phyloP scores from a whole-genome alignment of 1,139 yeast species.

The Candida sp. region DNA sequence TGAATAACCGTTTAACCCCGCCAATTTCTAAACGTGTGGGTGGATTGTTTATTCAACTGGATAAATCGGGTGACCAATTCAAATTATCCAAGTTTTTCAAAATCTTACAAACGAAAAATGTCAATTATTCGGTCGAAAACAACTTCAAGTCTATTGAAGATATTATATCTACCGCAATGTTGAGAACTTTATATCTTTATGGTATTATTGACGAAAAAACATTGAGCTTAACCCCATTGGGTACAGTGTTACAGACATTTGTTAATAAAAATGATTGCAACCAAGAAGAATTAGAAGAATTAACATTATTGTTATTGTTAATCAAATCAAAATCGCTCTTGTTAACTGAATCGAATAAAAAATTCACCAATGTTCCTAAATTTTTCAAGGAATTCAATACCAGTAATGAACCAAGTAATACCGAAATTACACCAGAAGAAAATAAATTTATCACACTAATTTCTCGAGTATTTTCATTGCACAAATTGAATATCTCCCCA shows the following conservation, averaged over 20 bases:
- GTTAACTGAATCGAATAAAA: conserved; percentile 26
- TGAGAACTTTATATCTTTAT: conserved; percentile 55
- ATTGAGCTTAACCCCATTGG: conserved; percentile 51
- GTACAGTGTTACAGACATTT: conserved; percentile 45
- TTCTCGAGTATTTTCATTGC: conserved; percentile 57
- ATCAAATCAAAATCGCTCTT: conserved; percentile 26
- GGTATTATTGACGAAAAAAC: conserved; percentile 50
- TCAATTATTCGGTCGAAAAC: conserved; percentile 10
- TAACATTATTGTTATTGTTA: conserved; percentile 47
- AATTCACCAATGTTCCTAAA: conserved; percentile 33
- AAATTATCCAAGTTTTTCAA: conserved; percentile 31
- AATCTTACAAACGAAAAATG: conserved; percentile 15
- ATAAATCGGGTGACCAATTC: conserved; percentile 22
- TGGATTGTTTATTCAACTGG: conserved; percentile 28
- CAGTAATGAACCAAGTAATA: conserved; percentile 13
- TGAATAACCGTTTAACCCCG: conserved; percentile 54
- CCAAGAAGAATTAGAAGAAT: conserved; percentile 18
- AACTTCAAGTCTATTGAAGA: conserved; percentile 44
- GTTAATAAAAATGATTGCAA: conserved; percentile 13
- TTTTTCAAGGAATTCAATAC: conserved; percentile 27
- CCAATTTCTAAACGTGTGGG: conserved; percentile 26
- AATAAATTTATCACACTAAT: conserved; percentile 43
- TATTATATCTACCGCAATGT: conserved; percentile 55
- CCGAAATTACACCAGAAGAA: conserved; percentile 28
- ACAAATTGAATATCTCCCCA: conserved; percentile 51